Evolutionary conservation across 1,284 basidiomycete genomes (phyloP).

Genomic region (Xanthoconium separans): DNA sequence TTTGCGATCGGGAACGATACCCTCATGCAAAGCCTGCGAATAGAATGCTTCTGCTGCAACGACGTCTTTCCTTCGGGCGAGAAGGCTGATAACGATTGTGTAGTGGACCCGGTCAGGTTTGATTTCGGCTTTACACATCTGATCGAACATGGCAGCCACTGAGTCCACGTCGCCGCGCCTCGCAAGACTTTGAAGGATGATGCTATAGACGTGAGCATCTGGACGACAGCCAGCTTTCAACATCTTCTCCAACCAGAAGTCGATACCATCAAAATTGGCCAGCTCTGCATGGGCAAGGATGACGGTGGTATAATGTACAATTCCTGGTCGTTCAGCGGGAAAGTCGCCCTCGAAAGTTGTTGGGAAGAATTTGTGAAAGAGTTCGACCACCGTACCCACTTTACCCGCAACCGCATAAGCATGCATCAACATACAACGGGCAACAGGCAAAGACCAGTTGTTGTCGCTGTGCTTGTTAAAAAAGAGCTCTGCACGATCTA

Average conservation of each 20-base stretch:
- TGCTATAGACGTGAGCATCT: slow-evolving; percentile 57
- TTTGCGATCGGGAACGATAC: slow-evolving; percentile 60
- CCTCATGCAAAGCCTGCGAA: slow-evolving; percentile 58
- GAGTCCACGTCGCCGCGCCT: slow-evolving; percentile 54
- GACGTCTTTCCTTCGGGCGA: slow-evolving; percentile 67
- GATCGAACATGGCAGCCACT: slow-evolving; percentile 57
- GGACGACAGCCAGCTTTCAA: slow-evolving; percentile 47
- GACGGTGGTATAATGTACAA: slow-evolving; percentile 55
- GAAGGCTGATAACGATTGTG: slow-evolving; percentile 68
- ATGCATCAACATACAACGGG: slow-evolving; percentile 51
- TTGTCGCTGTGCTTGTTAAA: slow-evolving; percentile 39
- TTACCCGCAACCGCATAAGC: slow-evolving; percentile 50
- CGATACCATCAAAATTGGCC: slow-evolving; percentile 52
- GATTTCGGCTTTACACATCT: slow-evolving; percentile 57
- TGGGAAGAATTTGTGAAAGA: slow-evolving; percentile 60
- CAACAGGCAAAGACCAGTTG: slow-evolving; percentile 29
- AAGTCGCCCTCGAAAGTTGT: slow-evolving; percentile 18
- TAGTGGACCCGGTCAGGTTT: slow-evolving; percentile 58
- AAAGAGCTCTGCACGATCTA: slow-evolving; percentile 41
- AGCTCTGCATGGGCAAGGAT: slow-evolving; percentile 55
- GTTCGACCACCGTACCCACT: slow-evolving; percentile 40
- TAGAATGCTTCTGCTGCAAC: slow-evolving; percentile 69
- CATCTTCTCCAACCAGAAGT: slow-evolving; percentile 59
- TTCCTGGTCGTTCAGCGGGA: slow-evolving; percentile 38
- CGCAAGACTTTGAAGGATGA: slow-evolving; percentile 63